Base-by-base conservation (phyloP, 1,284 basidiomycete genomes). In the Ustilago sp. region DNA sequence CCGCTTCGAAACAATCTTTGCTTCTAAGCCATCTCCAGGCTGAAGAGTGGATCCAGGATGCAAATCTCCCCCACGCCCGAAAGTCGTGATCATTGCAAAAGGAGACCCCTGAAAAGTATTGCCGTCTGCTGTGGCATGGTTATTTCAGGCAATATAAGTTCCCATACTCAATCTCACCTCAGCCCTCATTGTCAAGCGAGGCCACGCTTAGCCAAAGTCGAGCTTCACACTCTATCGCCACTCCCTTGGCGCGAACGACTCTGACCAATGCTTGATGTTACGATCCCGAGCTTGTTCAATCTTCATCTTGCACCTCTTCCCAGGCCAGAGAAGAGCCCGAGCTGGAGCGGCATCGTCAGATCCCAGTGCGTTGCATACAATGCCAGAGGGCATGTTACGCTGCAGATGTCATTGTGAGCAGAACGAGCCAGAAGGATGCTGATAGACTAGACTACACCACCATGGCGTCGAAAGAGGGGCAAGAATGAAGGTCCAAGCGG, bases 131-230 rank as follows among this genome's bases (percentile, higher is more conserved):
- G 28, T 50, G 6, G 13, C 12, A 31, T 23, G 31, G 4, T 50
- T 50, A 45, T 45, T 45, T 45, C 43, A 45, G n/a, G 43, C 43
- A 45, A 45, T 19, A 19, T 17, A 53, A 31, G 17, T 57, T 57
- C 55, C 55, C 55, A 57, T 57, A 28, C 39, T 34, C 55, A 6
- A 34, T 12, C 39, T 57, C 41, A 41, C 39, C 39, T 57, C 55
- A 32, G 55, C 55, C 28, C 38, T 32, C 31, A 13, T 28, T 57
- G 39, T 57, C 41, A 57, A 57, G 55, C 55, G 55, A 57, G 55
- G 28, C 38, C 53, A 55, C 38, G 53, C 53, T 55, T 55, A 55
- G 35, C 36, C 53, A 55, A 55, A 55, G 53, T 41, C 55, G 55
- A 57, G 41, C 31, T 31, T 11, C 15, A 31, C 15, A 19, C 48